These are phyloP conservation scores for Rhinocladiella similis DNA, from an alignment of 2,329 filamentous ascomycete species.

Conservation along the genomic window DNA sequence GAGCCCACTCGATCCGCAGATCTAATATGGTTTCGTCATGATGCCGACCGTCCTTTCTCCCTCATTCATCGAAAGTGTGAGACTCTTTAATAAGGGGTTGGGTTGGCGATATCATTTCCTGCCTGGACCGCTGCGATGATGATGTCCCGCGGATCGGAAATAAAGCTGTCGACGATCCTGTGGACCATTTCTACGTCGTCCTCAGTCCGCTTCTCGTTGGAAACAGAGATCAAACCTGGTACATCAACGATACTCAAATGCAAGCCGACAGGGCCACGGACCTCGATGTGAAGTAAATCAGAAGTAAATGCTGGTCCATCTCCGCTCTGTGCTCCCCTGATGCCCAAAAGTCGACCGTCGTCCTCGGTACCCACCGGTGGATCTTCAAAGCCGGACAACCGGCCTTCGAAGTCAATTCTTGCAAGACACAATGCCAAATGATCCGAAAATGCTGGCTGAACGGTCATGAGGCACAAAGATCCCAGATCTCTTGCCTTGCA, in stretches of 20 bases:
- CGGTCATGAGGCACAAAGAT: too few relatives aligned
- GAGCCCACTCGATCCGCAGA: too few relatives aligned
- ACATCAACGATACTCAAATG: constrained; percentile 57
- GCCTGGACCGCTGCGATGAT: constrained; percentile 45
- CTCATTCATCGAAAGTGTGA: too few relatives aligned
- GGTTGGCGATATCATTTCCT: constrained; percentile 11
- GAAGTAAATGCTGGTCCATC: constrained; percentile 29
- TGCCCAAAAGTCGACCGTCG: too few relatives aligned
- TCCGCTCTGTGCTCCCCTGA: constrained; percentile 1
- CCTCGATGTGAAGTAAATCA: constrained; percentile 35
- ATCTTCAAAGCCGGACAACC: too few relatives aligned
- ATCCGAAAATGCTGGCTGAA: too few relatives aligned
- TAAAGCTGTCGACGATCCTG: constrained; percentile 46
- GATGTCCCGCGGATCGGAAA: constrained; percentile 44
- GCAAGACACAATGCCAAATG: background rate
- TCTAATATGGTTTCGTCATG: too few relatives aligned
- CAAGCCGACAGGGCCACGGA: constrained; percentile 35
- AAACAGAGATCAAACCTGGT: constrained; percentile 54
- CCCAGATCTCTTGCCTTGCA: too few relatives aligned
- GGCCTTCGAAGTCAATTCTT: too few relatives aligned
- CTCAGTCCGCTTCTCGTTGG: constrained; percentile 43
- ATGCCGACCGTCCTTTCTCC: too few relatives aligned
- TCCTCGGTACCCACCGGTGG: too few relatives aligned
- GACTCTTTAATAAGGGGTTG: background rate
- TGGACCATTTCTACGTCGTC: constrained; percentile 48